Percentiles rank a stretch among this genome's conserved stretches.
Conservation (phyloP, 768 basidiomycete genomes). For the Leccinellum rugosiceps region DNA sequence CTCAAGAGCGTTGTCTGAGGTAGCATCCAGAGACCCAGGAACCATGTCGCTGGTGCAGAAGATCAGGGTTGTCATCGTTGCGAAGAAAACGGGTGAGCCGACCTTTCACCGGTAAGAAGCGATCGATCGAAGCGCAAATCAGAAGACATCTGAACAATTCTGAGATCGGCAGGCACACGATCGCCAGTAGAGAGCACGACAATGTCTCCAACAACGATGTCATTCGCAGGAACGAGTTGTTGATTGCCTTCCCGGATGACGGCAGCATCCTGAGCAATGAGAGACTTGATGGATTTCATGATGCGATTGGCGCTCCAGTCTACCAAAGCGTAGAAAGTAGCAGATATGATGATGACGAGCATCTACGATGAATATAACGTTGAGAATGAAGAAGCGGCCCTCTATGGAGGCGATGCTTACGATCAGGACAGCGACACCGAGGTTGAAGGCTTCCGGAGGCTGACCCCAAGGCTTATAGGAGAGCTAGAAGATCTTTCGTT, state of each 20-base stretch:
- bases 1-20: slow-evolving; percentile 46
- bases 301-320: slow-evolving; percentile 48
- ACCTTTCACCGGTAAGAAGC: slow-evolving; percentile 51
- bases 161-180: slow-evolving; percentile 57
- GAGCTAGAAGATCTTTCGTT: slow-evolving; percentile 29
- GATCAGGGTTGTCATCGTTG: background rate
- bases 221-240: slow-evolving; percentile 47
- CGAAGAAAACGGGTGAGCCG: background rate
- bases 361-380: slow-evolving; percentile 28
- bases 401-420: slow-evolving; percentile 31
- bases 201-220: slow-evolving; percentile 57
- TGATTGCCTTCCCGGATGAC: slow-evolving; percentile 50
- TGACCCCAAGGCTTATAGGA: slow-evolving; percentile 49
- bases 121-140: slow-evolving; percentile 53
- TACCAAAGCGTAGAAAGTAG: slow-evolving; percentile 48
- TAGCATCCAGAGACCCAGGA: slow-evolving; percentile 40
- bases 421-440: slow-evolving; percentile 52
- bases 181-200: slow-evolving; percentile 52
- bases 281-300: slow-evolving; percentile 55
- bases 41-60: slow-evolving; percentile 35
- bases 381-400: background rate
- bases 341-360: slow-evolving; percentile 40
- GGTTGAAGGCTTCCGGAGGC: slow-evolving; percentile 39
- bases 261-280: slow-evolving; percentile 57
- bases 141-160: slow-evolving; percentile 48